Percentiles rank a stretch among this genome's conserved stretches.
phyloP scores from a whole-genome alignment of 225 moss, liverwort and hornwort species.

The Physcomitrium patens region DNA sequence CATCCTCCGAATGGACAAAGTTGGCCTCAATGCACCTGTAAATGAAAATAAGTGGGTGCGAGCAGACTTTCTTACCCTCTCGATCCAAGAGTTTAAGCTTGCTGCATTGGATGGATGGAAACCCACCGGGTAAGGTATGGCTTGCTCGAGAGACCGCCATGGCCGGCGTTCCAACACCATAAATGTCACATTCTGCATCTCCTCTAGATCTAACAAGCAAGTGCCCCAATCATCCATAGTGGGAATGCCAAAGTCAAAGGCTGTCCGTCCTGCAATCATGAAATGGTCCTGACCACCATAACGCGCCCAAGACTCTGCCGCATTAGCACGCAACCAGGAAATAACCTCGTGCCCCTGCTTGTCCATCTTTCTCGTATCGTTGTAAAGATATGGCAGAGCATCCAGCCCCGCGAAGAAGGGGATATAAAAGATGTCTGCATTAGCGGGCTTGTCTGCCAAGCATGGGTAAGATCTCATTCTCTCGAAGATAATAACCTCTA shows the following conservation, averaged over 20 bases:
- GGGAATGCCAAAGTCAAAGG: slow-evolving; percentile 71
- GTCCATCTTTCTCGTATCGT: slow-evolving; percentile 14
- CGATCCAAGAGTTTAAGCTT: slow-evolving; percentile 62
- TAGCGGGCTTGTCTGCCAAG: slow-evolving; percentile 38
- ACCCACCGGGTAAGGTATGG: slow-evolving; percentile 80
- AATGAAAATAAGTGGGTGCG: slow-evolving; percentile 72
- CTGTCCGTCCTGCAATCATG: slow-evolving; percentile 75
- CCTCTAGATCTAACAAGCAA: slow-evolving; percentile 41
- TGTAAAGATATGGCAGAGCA: slow-evolving; percentile 66
- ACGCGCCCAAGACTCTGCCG: slow-evolving; percentile 55
- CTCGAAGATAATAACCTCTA: slow-evolving; percentile 68
- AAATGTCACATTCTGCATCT: slow-evolving; percentile 59
- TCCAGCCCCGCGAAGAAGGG: slow-evolving; percentile 68
- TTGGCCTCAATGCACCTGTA: slow-evolving; percentile 75
- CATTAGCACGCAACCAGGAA: slow-evolving; percentile 67
- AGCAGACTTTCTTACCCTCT: slow-evolving; percentile 49
- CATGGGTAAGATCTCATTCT: slow-evolving; percentile 62
- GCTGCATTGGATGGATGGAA: slow-evolving; percentile 69
- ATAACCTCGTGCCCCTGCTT: slow-evolving; percentile 63
- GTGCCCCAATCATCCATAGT: slow-evolving; percentile 61
- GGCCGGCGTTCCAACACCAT: slow-evolving; percentile 71
- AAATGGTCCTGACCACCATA: slow-evolving; percentile 75
- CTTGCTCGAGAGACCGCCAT: slow-evolving; percentile 53
- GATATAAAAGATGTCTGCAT: slow-evolving; percentile 67
- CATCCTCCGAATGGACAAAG: slow-evolving; percentile 55